phyloP scores from a whole-genome alignment of 345 rosid genomes.

The Boechera stricta region DNA sequence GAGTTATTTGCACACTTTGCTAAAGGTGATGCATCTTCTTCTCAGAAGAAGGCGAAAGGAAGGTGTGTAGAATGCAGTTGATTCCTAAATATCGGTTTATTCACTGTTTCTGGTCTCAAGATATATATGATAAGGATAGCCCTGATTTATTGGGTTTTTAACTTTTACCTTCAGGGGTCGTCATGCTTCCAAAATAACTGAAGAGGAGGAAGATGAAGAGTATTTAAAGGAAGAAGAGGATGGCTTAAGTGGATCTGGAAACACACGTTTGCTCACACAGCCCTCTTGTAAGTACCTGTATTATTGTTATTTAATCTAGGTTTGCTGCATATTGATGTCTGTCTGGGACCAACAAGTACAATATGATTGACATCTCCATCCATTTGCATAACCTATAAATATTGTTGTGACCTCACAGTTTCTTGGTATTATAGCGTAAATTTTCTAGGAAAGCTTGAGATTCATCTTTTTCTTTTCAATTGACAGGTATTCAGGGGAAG shows the following conservation, averaged over 20 bases:
- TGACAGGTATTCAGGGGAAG: constrained; percentile 91
- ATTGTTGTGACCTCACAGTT: constrained; percentile 17
- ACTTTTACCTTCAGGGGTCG: constrained; percentile 68
- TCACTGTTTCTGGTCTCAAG: constrained; percentile 3
- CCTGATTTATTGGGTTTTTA: constrained; percentile 8
- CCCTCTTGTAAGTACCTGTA: constrained; percentile 76
- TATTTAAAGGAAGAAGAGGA: constrained; percentile 95
- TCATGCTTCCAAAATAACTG: constrained; percentile 95
- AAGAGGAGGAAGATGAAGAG: constrained; percentile 99
- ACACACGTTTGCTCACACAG: constrained; percentile 86
- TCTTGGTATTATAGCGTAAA: background rate
- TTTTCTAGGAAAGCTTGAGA: constrained; percentile 10
- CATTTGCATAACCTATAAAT: background rate
- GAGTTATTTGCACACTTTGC: constrained; percentile 99
- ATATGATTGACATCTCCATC: constrained; percentile 6
- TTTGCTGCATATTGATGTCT: constrained; percentile 22
- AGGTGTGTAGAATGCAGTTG: constrained; percentile 54
- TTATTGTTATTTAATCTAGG: background rate
- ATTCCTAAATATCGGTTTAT: background rate
- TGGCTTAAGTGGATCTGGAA: constrained; percentile 76
- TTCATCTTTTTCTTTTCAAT: constrained; percentile 12
- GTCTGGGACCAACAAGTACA: constrained; percentile 1
- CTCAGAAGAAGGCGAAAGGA: constrained; percentile 81
- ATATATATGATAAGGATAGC: background rate
- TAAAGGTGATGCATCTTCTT: constrained; percentile 75